Conservation (phyloP, 345 rosid genomes). For the Firmiana major region DNA sequence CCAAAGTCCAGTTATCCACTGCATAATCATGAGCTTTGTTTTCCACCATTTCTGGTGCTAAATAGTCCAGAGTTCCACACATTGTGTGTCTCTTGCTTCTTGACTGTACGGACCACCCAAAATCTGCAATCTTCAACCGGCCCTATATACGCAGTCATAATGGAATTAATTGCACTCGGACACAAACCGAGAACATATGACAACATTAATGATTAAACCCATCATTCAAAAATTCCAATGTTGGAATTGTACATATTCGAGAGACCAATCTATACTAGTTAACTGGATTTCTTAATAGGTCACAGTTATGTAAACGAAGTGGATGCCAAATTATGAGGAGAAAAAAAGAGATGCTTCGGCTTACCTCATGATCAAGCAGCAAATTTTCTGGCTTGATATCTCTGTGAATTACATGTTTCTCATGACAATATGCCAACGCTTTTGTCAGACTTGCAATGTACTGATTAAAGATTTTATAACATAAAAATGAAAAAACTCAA, state of each 20-base stretch:
- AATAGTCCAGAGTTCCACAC: conserved; percentile 96
- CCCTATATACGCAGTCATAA: conserved; percentile 42
- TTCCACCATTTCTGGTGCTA: conserved; percentile 98
- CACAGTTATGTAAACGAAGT: not conserved
- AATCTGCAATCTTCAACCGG: conserved; percentile 85
- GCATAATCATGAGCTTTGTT: conserved; percentile 83
- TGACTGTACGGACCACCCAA: conserved; percentile 99
- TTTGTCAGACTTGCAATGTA: conserved; percentile 84
- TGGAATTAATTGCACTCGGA: not conserved
- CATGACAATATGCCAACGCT: conserved; percentile 88
- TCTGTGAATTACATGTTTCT: conserved; percentile 90
- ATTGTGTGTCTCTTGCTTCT: conserved; percentile 80
- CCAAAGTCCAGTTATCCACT: conserved; percentile 96
- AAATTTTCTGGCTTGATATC: conserved; percentile 97
- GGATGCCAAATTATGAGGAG: not conserved
- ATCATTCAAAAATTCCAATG: not conserved
- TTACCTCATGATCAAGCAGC: conserved; percentile 94
- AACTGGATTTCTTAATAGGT: not conserved
- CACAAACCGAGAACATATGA: not conserved
- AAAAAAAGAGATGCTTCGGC: not conserved
- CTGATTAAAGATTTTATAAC: conserved; percentile 33
- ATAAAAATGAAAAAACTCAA: not conserved
- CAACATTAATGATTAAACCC: not conserved
- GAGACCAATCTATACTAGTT: not conserved
- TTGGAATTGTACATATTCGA: not conserved